A percentile compares a stretch with the other conserved stretches of the same genome.
Evolutionary conservation across 139 green algal species (phyloP).

Genomic region (Raphidocelis subcapitata): DNA sequence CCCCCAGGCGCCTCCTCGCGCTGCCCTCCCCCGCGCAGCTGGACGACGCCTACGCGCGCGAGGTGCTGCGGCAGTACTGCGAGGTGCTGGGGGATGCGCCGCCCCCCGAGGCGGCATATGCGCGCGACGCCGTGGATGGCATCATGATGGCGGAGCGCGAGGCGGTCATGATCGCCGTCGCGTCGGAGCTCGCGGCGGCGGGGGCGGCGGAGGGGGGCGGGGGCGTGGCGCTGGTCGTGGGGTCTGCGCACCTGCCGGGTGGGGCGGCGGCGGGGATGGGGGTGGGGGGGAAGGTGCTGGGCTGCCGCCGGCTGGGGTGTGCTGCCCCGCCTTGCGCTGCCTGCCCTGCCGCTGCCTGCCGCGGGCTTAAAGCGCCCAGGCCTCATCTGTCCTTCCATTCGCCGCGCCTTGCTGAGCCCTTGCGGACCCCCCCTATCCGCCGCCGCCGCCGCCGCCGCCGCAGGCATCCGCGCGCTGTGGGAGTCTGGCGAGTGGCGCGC

Average conservation of each 20-base stretch:
- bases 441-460: too few species aligned
- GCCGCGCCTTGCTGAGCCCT: too few species aligned
- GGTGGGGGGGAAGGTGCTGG: too few species aligned
- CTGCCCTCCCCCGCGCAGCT: neutral
- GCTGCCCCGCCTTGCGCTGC: too few species aligned
- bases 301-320: too few species aligned
- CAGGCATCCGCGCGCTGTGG: constrained; percentile 40
- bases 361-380: too few species aligned
- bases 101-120: too few species aligned
- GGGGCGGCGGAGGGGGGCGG: neutral
- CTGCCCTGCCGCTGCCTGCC: too few species aligned
- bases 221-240: constrained; percentile 35
- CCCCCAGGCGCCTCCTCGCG: neutral
- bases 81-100: neutral
- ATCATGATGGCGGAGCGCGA: constrained; percentile 41
- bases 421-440: too few species aligned
- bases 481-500: constrained; percentile 26
- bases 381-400: too few species aligned
- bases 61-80: neutral
- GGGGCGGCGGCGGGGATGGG: neutral
- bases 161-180: constrained; percentile 34
- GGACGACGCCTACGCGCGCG: neutral
- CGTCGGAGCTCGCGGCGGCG: too few species aligned
- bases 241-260: constrained; percentile 38
- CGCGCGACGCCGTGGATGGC: too few species aligned